Conservation (phyloP, 441 rosid genomes). For the Theobroma grandiflorum region DNA sequence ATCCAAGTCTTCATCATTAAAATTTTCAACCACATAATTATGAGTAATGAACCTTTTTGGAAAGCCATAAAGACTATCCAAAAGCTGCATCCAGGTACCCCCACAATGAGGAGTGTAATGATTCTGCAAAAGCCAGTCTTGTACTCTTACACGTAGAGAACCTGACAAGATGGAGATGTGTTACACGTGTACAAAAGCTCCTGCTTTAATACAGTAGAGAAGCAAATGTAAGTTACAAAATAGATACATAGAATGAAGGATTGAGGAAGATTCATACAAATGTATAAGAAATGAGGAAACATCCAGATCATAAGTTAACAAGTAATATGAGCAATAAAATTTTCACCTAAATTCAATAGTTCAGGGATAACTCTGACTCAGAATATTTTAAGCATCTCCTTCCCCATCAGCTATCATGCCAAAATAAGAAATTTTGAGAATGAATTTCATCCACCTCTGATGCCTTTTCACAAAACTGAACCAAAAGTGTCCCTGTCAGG, state of each 20-base stretch:
- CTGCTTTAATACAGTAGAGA: neutral
- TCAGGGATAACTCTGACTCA: neutral
- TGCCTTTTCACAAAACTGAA: neutral
- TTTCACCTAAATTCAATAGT: neutral
- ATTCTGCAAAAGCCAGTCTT: conserved; percentile 75
- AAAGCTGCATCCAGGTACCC: conserved; percentile 45
- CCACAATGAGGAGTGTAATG: conserved; percentile 36
- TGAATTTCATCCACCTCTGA: neutral
- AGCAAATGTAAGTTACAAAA: conserved; percentile 1
- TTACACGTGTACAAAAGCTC: neutral
- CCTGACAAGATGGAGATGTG: conserved; percentile 5
- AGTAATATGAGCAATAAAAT: neutral
- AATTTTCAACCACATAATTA: conserved; percentile 46
- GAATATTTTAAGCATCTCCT: conserved; percentile 15
- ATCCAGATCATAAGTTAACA: neutral
- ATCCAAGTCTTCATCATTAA: conserved; percentile 89
- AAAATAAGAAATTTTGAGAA: neutral
- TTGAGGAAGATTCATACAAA: neutral
- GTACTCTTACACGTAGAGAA: conserved; percentile 52
- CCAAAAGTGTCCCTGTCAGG: neutral
- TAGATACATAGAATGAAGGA: neutral
- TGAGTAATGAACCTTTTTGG: conserved; percentile 56
- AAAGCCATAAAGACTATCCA: conserved; percentile 66
- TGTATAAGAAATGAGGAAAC: neutral
- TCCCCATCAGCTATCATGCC: conserved; percentile 9